Evolutionary conservation across 2,329 filamentous ascomycete species (phyloP).

Genomic region (Conoideocrella luteorostrata): DNA sequence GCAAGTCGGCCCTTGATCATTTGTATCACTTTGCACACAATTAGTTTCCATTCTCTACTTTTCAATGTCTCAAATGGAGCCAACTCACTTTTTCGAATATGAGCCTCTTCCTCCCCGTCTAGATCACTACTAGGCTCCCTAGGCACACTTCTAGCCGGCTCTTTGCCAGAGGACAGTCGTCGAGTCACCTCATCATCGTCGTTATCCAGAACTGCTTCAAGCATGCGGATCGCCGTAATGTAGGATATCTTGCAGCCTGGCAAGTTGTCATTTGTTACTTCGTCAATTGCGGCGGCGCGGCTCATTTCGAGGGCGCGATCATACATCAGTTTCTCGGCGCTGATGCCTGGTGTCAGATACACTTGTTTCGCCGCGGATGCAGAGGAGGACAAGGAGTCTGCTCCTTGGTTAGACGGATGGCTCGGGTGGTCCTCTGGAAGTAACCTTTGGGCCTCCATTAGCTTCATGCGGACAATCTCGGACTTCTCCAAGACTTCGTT

Average conservation of each 20-base stretch:
- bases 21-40: constrained; percentile 43
- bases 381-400: constrained; percentile 49
- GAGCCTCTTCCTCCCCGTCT: constrained; percentile 65
- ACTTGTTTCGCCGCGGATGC: constrained; percentile 71
- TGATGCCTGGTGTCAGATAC: constrained; percentile 78
- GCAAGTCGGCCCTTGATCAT: constrained; percentile 54
- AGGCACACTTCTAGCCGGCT: constrained; percentile 32
- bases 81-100: constrained; percentile 63
- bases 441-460: constrained; percentile 77
- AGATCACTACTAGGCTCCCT: constrained; percentile 36
- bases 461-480: constrained; percentile 82
- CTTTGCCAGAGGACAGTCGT: constrained; percentile 30
- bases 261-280: constrained; percentile 87
- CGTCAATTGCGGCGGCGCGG: constrained; percentile 85
- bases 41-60: no score
- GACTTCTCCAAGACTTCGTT: constrained; percentile 97
- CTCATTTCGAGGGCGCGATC: constrained; percentile 97
- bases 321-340: constrained; percentile 96
- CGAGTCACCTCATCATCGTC: constrained; percentile 52
- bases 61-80: no score
- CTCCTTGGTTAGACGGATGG: constrained; percentile 72
- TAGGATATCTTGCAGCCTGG: constrained; percentile 87
- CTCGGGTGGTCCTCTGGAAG: constrained; percentile 79
- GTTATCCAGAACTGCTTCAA: constrained; percentile 86
- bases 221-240: constrained; percentile 85